These are phyloP conservation scores for Sugiyamaella valdiviana DNA, from an alignment of 805 yeast species.

Conservation along the genomic window DNA sequence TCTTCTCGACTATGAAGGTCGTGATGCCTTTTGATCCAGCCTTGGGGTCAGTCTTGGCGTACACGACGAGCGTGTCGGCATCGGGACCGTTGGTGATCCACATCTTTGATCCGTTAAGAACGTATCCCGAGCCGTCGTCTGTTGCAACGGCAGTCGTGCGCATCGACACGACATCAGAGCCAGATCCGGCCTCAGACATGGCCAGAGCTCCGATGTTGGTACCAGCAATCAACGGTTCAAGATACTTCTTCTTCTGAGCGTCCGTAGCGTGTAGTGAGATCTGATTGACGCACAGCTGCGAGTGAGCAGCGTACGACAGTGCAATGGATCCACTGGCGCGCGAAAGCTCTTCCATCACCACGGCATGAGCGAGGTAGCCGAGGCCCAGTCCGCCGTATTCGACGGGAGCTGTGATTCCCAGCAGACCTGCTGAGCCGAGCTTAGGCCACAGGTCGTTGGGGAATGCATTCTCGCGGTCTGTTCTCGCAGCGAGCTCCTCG, in stretches of 20 bases:
- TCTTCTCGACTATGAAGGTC: constrained; percentile 29
- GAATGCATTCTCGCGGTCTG: constrained; percentile 26
- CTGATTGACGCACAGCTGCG: constrained; percentile 31
- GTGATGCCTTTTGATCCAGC: constrained; percentile 31
- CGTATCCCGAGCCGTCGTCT: constrained; percentile 27
- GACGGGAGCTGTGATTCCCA: constrained; percentile 29
- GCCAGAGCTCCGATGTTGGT: constrained; percentile 30
- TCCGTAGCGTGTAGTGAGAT: constrained; percentile 25
- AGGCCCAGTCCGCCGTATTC: constrained; percentile 29
- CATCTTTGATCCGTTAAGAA: constrained; percentile 29
- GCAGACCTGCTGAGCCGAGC: constrained; percentile 30
- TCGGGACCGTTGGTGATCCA: constrained; percentile 34
- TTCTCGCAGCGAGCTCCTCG: constrained; percentile 26
- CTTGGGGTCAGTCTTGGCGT: constrained; percentile 29
- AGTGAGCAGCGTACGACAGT: constrained; percentile 30
- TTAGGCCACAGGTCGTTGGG: constrained; percentile 31
- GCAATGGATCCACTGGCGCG: constrained; percentile 30
- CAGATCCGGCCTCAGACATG: constrained; percentile 32
- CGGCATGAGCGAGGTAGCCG: constrained; percentile 30
- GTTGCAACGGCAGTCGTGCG: constrained; percentile 27
- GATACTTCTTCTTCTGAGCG: constrained; percentile 27
- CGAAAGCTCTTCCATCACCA: constrained; percentile 30
- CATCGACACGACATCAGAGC: constrained; percentile 31
- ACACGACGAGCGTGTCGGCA: constrained; percentile 29
- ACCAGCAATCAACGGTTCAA: constrained; percentile 28